Evolutionary conservation across 768 basidiomycete species (phyloP).

Genomic region (Rhizopogon roseolus): DNA sequence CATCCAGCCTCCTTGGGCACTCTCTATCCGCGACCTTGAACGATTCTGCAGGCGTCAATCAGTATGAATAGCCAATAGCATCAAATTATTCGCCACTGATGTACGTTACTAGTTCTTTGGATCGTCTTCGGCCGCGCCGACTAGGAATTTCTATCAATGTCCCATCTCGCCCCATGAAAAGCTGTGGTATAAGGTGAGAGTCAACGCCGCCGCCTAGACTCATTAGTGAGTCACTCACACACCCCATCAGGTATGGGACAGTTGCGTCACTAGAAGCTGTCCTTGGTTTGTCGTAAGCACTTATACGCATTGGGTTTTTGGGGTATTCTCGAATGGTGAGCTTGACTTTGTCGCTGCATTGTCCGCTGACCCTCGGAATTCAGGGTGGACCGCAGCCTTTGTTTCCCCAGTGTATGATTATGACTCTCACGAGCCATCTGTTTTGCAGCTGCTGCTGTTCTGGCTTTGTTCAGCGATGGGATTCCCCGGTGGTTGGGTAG

Average conservation of each 20-base stretch:
- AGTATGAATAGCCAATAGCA: conserved; percentile 8
- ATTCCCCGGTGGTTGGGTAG: conserved; percentile 24
- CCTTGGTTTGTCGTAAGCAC: conserved; percentile 39
- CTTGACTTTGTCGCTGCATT: neutral
- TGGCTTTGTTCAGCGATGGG: conserved; percentile 55
- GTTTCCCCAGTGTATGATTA: conserved; percentile 41
- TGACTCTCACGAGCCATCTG: conserved; percentile 38
- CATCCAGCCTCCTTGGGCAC: conserved; percentile 36
- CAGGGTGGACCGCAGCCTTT: conserved; percentile 52
- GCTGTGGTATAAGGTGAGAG: conserved; percentile 49
- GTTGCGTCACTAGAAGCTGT: conserved; percentile 29
- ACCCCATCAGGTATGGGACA: conserved; percentile 32
- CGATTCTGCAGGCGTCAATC: conserved; percentile 23
- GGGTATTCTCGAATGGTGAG: conserved; percentile 35
- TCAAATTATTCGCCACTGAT: neutral
- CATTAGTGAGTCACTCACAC: conserved; percentile 5
- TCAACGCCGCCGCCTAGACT: neutral
- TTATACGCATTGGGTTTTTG: conserved; percentile 40
- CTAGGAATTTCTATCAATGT: conserved; percentile 20
- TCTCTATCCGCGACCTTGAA: conserved; percentile 29
- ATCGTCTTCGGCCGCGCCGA: conserved; percentile 1
- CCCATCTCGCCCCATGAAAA: conserved; percentile 29
- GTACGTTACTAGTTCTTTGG: conserved; percentile 16
- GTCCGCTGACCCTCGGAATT: conserved; percentile 6
- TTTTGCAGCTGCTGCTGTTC: conserved; percentile 46